Percentiles rank a stretch among this genome's conserved stretches.
phyloP scores from a whole-genome alignment of 2,329 filamentous ascomycete species.

The Hymenoscyphus infarciens region DNA sequence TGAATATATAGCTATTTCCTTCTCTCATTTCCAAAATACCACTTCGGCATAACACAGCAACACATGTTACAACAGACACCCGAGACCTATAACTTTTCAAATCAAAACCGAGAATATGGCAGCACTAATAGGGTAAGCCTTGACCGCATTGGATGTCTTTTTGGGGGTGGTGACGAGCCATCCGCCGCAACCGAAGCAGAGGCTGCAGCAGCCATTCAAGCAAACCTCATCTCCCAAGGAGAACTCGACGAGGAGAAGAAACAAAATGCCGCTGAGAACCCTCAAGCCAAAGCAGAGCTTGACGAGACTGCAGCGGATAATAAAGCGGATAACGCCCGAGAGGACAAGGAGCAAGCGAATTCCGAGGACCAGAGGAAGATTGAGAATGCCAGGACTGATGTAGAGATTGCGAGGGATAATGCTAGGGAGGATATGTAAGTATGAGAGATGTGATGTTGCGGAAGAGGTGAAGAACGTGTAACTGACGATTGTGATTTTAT shows the following conservation, averaged over 20 bases:
- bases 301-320: neutral
- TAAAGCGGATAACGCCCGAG: neutral
- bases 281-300: neutral
- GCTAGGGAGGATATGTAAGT: constrained; percentile 4
- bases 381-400: neutral
- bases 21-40: neutral
- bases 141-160: neutral
- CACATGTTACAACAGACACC: too few species aligned
- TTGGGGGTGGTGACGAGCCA: neutral
- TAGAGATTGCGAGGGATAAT: neutral
- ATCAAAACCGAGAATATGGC: neutral
- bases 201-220: neutral
- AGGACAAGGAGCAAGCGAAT: constrained; percentile 3
- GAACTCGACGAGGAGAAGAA: constrained; percentile 2
- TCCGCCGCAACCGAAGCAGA: neutral
- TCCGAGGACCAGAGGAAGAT: constrained; percentile 1
- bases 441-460: too few species aligned
- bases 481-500: neutral
- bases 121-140: neutral
- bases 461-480: too few species aligned
- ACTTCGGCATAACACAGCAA: too few species aligned
- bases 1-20: neutral
- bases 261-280: neutral
- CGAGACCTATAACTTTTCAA: too few species aligned
- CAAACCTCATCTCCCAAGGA: neutral